phyloP scores from a whole-genome alignment of 2,329 filamentous ascomycete genomes.

The Pyrenochaeta sp. region DNA sequence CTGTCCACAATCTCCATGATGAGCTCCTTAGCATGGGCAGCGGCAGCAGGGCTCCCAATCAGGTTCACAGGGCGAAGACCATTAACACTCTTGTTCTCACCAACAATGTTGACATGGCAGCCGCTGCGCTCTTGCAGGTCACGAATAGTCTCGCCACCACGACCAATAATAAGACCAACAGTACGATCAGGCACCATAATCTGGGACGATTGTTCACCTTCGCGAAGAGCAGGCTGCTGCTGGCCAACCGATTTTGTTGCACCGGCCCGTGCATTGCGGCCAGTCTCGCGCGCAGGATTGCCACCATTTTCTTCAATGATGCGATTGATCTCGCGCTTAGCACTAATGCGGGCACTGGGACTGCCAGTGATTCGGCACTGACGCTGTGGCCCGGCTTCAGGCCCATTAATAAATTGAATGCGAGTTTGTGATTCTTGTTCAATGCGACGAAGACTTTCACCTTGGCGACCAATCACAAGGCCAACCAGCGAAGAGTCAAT shows the following conservation, averaged over 20 bases:
- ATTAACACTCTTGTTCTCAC: slow-evolving; percentile 91
- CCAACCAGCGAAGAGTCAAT: slow-evolving; percentile 89
- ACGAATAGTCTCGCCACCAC: slow-evolving; percentile 90
- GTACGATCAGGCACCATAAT: slow-evolving; percentile 96
- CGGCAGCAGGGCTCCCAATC: slow-evolving; percentile 79
- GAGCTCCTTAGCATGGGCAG: slow-evolving; percentile 80
- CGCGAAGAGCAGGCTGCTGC: slow-evolving; percentile 65
- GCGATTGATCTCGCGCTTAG: slow-evolving; percentile 82
- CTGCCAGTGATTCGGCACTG: slow-evolving; percentile 87
- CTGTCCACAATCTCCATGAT: slow-evolving; percentile 96
- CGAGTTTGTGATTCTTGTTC: slow-evolving; percentile 83
- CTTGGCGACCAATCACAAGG: slow-evolving; percentile 88
- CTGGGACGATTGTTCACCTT: slow-evolving; percentile 85
- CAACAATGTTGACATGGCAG: slow-evolving; percentile 96
- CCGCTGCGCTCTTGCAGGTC: slow-evolving; percentile 90
- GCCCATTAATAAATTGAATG: slow-evolving; percentile 85
- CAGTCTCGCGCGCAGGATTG: slow-evolving; percentile 51
- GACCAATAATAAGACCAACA: slow-evolving; percentile 92
- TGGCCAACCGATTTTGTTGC: slow-evolving; percentile 48
- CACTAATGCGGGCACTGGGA: slow-evolving; percentile 74
- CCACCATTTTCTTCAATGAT: slow-evolving; percentile 88
- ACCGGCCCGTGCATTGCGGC: slow-evolving; percentile 51
- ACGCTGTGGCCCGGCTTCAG: slow-evolving; percentile 76
- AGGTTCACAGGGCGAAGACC: slow-evolving; percentile 89
- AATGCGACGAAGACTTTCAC: slow-evolving; percentile 86